phyloP scores from a whole-genome alignment of 495 filamentous ascomycete genomes.

The Aspergillus mulundensis region DNA sequence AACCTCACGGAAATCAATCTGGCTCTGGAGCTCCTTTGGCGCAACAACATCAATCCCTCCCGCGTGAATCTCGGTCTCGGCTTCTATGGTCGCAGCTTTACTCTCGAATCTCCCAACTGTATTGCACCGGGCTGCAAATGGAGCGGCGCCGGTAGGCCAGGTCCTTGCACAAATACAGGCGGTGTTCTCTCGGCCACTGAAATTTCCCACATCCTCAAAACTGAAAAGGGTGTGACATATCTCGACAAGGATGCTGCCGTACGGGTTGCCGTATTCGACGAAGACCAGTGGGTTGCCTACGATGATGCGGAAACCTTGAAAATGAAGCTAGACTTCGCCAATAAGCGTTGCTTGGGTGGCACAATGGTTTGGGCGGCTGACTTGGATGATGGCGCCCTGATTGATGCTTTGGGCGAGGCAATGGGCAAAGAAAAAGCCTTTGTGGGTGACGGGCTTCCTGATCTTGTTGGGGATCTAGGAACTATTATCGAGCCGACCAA shows the following conservation, averaged over 20 bases:
- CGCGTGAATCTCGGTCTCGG: neutral
- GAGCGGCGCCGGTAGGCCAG: constrained; percentile 32
- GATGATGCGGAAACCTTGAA: neutral
- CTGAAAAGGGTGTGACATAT: constrained; percentile 8
- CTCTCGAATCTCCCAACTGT: neutral
- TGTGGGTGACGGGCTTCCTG: too few relatives aligned
- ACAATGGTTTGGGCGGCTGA: constrained; percentile 32
- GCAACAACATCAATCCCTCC: neutral
- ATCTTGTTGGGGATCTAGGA: too few relatives aligned
- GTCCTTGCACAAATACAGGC: neutral
- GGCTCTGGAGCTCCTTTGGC: neutral
- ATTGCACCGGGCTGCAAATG: neutral
- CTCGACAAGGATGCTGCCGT: neutral
- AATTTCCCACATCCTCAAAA: neutral
- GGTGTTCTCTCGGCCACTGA: neutral
- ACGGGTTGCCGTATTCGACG: neutral
- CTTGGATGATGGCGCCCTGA: constrained; percentile 15
- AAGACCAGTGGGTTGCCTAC: neutral
- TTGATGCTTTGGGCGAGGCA: too few relatives aligned
- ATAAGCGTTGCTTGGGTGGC: constrained; percentile 2
- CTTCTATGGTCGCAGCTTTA: constrained; percentile 1
- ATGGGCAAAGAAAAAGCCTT: too few relatives aligned
- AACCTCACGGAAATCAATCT: constrained; percentile 7
- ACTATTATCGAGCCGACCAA: too few relatives aligned
- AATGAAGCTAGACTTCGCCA: neutral